Conservation (phyloP, 1,284 basidiomycete genomes). For the Ustilago loliicola region DNA sequence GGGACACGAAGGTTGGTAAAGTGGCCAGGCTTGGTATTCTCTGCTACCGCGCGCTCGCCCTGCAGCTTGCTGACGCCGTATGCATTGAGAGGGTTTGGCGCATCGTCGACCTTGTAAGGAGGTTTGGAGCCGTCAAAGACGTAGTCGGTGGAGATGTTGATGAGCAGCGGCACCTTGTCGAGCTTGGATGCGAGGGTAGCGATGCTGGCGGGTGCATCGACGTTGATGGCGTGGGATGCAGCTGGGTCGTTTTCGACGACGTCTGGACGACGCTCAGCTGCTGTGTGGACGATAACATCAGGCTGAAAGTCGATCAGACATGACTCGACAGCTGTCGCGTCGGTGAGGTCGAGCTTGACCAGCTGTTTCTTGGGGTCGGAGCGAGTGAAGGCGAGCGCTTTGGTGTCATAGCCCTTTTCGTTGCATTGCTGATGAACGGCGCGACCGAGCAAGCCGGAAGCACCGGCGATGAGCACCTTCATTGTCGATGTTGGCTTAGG, state of each 20-base stretch:
- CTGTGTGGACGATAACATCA: slow-evolving; percentile 73
- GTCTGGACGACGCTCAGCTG: slow-evolving; percentile 73
- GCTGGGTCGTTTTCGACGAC: slow-evolving; percentile 71
- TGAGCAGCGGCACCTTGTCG: slow-evolving; percentile 63
- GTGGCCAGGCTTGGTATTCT: slow-evolving; percentile 50
- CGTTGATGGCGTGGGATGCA: slow-evolving; percentile 73
- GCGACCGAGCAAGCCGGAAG: slow-evolving; percentile 74
- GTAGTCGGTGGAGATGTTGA: slow-evolving; percentile 73
- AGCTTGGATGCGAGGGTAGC: slow-evolving; percentile 58
- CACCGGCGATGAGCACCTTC: slow-evolving; percentile 72
- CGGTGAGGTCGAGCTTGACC: slow-evolving; percentile 72
- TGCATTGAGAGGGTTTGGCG: slow-evolving; percentile 73
- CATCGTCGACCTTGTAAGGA: slow-evolving; percentile 72
- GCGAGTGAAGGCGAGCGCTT: slow-evolving; percentile 71
- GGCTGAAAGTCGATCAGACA: slow-evolving; percentile 71
- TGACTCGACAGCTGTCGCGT: slow-evolving; percentile 69
- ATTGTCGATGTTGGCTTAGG: slow-evolving; percentile 13
- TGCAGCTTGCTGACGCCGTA: slow-evolving; percentile 71
- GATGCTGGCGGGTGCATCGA: slow-evolving; percentile 71
- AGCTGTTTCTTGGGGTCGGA: slow-evolving; percentile 69
- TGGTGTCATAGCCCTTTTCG: slow-evolving; percentile 40
- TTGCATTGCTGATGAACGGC: slow-evolving; percentile 67
- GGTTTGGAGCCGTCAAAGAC: slow-evolving; percentile 71
- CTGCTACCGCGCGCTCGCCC: slow-evolving; percentile 68
- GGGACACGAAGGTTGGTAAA: slow-evolving; percentile 72